Conservation (phyloP, 2,329 filamentous ascomycete species). For the Aspergillus terreus region DNA sequence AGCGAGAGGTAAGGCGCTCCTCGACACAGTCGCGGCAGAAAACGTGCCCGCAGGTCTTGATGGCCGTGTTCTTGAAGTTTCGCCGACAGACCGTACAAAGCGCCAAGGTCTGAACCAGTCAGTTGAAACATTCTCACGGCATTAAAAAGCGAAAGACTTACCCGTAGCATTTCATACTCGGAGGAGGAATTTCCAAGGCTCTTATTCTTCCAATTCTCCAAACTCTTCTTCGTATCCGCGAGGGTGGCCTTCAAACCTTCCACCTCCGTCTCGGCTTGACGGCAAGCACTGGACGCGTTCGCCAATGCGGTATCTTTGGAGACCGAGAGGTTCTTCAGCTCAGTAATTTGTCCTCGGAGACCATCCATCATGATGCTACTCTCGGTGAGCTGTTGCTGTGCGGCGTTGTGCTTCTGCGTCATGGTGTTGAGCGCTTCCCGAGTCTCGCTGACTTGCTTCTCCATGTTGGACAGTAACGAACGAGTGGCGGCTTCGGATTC, state of each 20-base stretch:
- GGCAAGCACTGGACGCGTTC: slow-evolving; percentile 59
- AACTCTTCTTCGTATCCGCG: slow-evolving; percentile 74
- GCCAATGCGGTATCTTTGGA: slow-evolving; percentile 68
- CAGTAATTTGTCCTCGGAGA: slow-evolving; percentile 69
- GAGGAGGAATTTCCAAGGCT: slow-evolving; percentile 74
- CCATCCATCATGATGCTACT: slow-evolving; percentile 66
- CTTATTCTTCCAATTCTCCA: slow-evolving; percentile 82
- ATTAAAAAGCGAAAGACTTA: slow-evolving; percentile 48
- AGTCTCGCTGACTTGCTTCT: slow-evolving; percentile 84
- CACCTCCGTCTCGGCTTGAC: slow-evolving; percentile 65
- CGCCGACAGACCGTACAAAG: slow-evolving; percentile 90
- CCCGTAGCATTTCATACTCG: slow-evolving; percentile 80
- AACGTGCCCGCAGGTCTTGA: slow-evolving; percentile 92
- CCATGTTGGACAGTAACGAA: slow-evolving; percentile 73
- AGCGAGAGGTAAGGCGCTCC: slow-evolving; percentile 80
- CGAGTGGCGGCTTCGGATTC: slow-evolving; percentile 78
- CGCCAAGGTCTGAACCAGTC: slow-evolving; percentile 59
- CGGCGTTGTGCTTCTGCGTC: slow-evolving; percentile 67
- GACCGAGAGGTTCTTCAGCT: slow-evolving; percentile 70
- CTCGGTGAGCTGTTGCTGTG: slow-evolving; percentile 70
- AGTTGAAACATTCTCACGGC: slow-evolving; percentile 9
- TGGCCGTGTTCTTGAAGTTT: slow-evolving; percentile 88
- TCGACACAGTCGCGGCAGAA: slow-evolving; percentile 92
- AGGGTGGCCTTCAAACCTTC: slow-evolving; percentile 76
- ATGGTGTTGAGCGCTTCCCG: slow-evolving; percentile 73